Base-by-base conservation (phyloP, 495 filamentous ascomycete genomes). In the Penicillium maclennaniae region DNA sequence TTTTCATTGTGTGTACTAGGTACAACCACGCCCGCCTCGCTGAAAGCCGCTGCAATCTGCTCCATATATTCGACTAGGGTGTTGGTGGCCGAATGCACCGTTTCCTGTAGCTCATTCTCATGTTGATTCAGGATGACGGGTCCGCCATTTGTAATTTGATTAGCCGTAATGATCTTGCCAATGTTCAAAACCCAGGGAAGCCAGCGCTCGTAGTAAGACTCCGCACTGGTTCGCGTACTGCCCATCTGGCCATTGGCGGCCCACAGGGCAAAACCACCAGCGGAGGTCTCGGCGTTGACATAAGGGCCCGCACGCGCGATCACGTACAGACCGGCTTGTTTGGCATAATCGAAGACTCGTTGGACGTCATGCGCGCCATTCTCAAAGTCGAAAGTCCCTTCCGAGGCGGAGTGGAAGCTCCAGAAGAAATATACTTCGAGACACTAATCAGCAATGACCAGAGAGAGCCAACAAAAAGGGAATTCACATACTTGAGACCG, bases 261-360 rank as follows among this genome's bases (percentile, higher is more conserved):
- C 76, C 76, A 82, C 7, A 79, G 58, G 0, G 79, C 75, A 25
- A 77, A 70, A 0, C 79, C 79, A 3, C 78, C 79, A 12, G 62
- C 78, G 37, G 69, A 74, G 6, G 72, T 73, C 44, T 79, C 74
- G 6, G 72, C 83, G 54, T 85, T 86, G 51, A 75, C 67, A 55
- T 85, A 85, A 1, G 82, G 83, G 0, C 82, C 82, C 10, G 83
- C 77, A 27, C 83, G 69, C 31, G 76, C 73, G 17, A 85, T 77
- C 19, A 85, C 71, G 55, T 81, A 85, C 41, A 85, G 58, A 20
- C 82, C 82, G 4, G 79, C 62, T 45, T 81, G 60, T 55, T 80
- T 81, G 19, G 81, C 80, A 21, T 81, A 69, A 38, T 81, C 77
- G 19, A 84, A 78, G 20, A 85, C 59, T 15, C 66, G 65, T 15